A percentile compares a stretch with the other conserved stretches of the same genome.
These are phyloP conservation scores for Cystoisospora suis DNA, from an alignment of 169 alveolate genomes.

Conservation along the genomic window DNA sequence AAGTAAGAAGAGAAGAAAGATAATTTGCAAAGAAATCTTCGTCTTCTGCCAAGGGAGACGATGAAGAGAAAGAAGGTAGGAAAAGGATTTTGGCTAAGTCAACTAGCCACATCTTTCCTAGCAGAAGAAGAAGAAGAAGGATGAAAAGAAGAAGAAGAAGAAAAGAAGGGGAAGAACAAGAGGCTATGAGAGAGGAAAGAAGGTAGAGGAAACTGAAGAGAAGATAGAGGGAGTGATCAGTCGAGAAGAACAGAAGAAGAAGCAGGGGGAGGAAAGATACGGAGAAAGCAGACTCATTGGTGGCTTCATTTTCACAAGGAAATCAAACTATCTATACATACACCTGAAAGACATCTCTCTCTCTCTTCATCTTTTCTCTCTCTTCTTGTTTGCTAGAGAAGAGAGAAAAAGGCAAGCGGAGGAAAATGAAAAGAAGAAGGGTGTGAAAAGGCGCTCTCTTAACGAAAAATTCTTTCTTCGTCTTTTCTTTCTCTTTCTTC, in stretches of 20 bases:
- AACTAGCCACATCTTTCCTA: neutral
- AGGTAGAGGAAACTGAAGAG: neutral
- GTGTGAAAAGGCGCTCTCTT: too few relatives aligned
- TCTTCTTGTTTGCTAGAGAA: neutral
- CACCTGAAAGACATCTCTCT: neutral
- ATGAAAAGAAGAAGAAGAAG: neutral
- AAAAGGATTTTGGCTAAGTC: neutral
- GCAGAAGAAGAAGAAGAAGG: neutral
- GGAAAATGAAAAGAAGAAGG: neutral
- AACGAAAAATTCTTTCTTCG: too few relatives aligned
- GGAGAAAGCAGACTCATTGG: neutral
- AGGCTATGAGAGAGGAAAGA: neutral
- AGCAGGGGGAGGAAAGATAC: neutral
- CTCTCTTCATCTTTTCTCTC: neutral
- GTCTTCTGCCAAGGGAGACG: neutral
- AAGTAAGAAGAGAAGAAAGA: neutral
- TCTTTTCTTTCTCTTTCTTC: too few relatives aligned
- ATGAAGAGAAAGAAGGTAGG: neutral
- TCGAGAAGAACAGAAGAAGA: neutral
- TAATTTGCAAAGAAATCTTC: neutral
- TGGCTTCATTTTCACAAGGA: neutral
- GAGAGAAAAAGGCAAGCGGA: neutral
- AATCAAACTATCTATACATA: neutral
- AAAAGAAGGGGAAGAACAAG: neutral
- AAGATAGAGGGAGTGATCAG: neutral